These are phyloP conservation scores for Arabidopsis arenosa DNA, from an alignment of 345 rosid genomes.

Conservation along the genomic window DNA sequence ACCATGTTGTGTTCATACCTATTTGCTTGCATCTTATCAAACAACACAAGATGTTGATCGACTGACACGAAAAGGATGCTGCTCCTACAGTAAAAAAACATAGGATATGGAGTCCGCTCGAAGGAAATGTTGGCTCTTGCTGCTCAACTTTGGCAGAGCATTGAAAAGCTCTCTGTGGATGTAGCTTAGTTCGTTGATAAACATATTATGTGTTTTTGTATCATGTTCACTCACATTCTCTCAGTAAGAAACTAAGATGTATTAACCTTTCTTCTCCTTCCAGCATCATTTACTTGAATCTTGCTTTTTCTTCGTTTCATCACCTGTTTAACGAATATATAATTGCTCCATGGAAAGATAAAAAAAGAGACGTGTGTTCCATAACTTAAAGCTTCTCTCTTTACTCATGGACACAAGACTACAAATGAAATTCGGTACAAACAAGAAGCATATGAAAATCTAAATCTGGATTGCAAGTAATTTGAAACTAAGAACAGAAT, in stretches of 20 bases:
- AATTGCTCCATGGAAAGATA: not conserved
- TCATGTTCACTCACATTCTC: slow-evolving; percentile 27
- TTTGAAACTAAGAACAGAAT: slow-evolving; percentile 12
- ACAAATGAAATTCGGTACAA: not conserved
- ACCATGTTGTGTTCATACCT: slow-evolving; percentile 5
- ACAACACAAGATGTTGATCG: slow-evolving; percentile 7
- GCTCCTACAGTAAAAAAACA: slow-evolving; percentile 27
- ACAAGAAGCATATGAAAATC: slow-evolving; percentile 11
- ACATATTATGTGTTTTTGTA: slow-evolving; percentile 12
- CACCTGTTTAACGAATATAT: not conserved
- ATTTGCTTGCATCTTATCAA: slow-evolving; percentile 30
- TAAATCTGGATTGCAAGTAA: slow-evolving; percentile 12
- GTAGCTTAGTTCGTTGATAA: slow-evolving; percentile 34
- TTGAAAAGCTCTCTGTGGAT: slow-evolving; percentile 6
- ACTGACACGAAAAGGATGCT: slow-evolving; percentile 10
- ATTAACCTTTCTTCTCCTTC: slow-evolving; percentile 34
- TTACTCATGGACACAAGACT: not conserved
- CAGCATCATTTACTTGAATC: slow-evolving; percentile 7
- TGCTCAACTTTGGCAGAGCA: slow-evolving; percentile 33
- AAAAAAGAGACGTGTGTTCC: slow-evolving; percentile 18
- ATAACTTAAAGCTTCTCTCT: slow-evolving; percentile 12
- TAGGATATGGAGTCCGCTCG: not conserved
- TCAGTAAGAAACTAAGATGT: slow-evolving; percentile 10
- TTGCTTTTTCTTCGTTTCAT: not conserved
- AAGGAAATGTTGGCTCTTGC: slow-evolving; percentile 24